Evolutionary conservation across 345 rosid genomes (phyloP).

Genomic region (Corymbia maculata): DNA sequence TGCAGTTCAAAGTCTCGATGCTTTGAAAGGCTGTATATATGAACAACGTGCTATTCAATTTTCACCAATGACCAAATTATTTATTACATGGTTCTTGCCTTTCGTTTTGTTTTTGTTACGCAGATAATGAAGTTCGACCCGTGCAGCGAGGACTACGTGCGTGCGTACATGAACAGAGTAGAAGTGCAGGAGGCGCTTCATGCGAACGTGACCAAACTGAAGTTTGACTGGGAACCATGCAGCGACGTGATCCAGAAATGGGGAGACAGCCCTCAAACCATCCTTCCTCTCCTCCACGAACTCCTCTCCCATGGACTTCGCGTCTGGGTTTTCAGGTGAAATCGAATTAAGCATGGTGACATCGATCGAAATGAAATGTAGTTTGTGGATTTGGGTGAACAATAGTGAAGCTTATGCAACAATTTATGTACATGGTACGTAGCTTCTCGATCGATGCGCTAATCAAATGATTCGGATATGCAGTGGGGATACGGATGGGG

Average conservation of each 20-base stretch:
- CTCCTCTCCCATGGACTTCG: slow-evolving; percentile 44
- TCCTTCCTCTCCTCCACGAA: slow-evolving; percentile 47
- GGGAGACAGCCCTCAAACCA: slow-evolving; percentile 65
- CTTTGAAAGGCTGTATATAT: not conserved
- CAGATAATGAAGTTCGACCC: slow-evolving; percentile 52
- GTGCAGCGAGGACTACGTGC: slow-evolving; percentile 53
- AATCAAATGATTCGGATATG: not conserved
- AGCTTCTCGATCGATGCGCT: not conserved
- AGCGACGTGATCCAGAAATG: slow-evolving; percentile 39
- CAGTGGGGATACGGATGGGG: slow-evolving; percentile 86
- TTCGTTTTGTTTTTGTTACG: too few species aligned
- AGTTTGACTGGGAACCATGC: slow-evolving; percentile 69
- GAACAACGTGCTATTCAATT: not conserved
- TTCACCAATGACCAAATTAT: not conserved
- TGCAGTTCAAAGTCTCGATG: not conserved
- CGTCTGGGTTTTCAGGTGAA: slow-evolving; percentile 67
- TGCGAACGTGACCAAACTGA: slow-evolving; percentile 66
- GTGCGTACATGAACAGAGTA: slow-evolving; percentile 55
- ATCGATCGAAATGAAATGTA: not conserved
- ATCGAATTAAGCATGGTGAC: not conserved
- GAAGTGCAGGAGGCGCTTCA: slow-evolving; percentile 84
- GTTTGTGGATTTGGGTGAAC: not conserved
- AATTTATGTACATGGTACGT: not conserved
- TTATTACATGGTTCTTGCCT: not conserved
- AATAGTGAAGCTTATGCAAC: not conserved